A percentile compares a stretch with the other conserved stretches of the same genome.
Evolutionary conservation across 2,329 filamentous ascomycete species (phyloP).

Genomic region (Hypoxylon sp.): DNA sequence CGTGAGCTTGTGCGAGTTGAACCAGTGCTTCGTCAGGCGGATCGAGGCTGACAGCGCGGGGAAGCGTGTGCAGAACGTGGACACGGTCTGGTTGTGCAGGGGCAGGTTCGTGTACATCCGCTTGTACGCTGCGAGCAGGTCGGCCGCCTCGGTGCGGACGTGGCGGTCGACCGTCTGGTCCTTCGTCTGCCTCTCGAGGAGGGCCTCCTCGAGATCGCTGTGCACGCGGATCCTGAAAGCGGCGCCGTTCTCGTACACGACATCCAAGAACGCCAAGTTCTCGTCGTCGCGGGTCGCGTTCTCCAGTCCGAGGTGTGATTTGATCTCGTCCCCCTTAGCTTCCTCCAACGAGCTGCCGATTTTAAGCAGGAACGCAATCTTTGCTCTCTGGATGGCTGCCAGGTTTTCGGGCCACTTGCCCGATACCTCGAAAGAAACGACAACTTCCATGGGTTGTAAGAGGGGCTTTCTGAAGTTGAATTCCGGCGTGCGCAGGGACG

Average conservation of each 20-base stretch:
- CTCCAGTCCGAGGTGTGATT: conserved; percentile 80
- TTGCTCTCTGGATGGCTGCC: conserved; percentile 89
- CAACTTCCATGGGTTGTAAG: conserved; percentile 72
- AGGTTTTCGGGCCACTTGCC: conserved; percentile 93
- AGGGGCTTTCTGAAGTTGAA: conserved; percentile 55
- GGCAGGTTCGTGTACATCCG: conserved; percentile 76
- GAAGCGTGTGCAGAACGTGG: conserved; percentile 81
- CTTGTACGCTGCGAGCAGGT: conserved; percentile 74
- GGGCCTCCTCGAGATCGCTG: conserved; percentile 82
- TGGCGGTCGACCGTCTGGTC: conserved; percentile 73
- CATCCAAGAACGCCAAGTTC: conserved; percentile 84
- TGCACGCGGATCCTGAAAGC: conserved; percentile 87
- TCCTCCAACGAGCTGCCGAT: conserved; percentile 75
- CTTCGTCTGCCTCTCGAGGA: conserved; percentile 81
- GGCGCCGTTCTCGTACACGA: conserved; percentile 74
- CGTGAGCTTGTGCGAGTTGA: conserved; percentile 79
- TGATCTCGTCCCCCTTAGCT: conserved; percentile 65
- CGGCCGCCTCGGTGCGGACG: conserved; percentile 72
- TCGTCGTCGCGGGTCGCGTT: conserved; percentile 72
- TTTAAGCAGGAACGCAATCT: conserved; percentile 85
- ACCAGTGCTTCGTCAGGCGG: conserved; percentile 89
- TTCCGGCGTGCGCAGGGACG: conserved; percentile 66
- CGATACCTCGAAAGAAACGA: conserved; percentile 92
- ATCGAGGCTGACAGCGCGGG: conserved; percentile 83
- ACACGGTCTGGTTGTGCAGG: conserved; percentile 81